phyloP scores from a whole-genome alignment of 1,139 yeast species.

The Yamadazyma aaseri region DNA sequence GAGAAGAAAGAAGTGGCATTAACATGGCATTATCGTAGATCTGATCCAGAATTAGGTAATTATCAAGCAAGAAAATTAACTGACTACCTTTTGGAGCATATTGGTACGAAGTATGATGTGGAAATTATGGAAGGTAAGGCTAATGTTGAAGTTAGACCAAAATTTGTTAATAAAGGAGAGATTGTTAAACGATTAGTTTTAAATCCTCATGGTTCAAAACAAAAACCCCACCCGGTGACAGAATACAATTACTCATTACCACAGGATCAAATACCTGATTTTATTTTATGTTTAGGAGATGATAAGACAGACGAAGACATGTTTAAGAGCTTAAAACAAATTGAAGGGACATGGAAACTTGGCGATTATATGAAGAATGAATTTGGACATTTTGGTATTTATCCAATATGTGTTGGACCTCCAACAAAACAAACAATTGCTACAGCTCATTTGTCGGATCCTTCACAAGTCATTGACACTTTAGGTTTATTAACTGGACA shows the following conservation, averaged over 20 bases:
- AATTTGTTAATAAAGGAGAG: conserved; percentile 93
- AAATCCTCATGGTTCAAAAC: conserved; percentile 54
- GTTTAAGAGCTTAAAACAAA: conserved; percentile 72
- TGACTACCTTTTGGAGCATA: conserved; percentile 57
- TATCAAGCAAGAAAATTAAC: conserved; percentile 80
- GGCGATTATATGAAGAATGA: conserved; percentile 38
- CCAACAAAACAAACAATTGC: conserved; percentile 89
- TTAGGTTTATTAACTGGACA: conserved; percentile 76
- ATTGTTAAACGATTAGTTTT: conserved; percentile 79
- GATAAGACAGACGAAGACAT: conserved; percentile 97
- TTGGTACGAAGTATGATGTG: conserved; percentile 71
- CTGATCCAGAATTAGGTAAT: conserved; percentile 89
- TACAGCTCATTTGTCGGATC: conserved; percentile 82
- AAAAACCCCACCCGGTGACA: conserved; percentile 31
- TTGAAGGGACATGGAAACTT: conserved; percentile 51
- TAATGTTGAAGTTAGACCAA: conserved; percentile 93
- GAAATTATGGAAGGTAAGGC: conserved; percentile 96
- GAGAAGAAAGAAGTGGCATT: conserved; percentile 91
- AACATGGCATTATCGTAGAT: conserved; percentile 96
- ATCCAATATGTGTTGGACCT: conserved; percentile 93
- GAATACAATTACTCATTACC: conserved; percentile 29
- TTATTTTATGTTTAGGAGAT: conserved; percentile 88
- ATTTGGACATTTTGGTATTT: conserved; percentile 61
- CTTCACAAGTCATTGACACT: conserved; percentile 81
- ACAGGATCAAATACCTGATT: conserved; percentile 65